Evolutionary conservation across 2,329 filamentous ascomycete species (phyloP), one percentile per base, ranked within the genome.

Genomic region (Hypomyces rosellus): DNA sequence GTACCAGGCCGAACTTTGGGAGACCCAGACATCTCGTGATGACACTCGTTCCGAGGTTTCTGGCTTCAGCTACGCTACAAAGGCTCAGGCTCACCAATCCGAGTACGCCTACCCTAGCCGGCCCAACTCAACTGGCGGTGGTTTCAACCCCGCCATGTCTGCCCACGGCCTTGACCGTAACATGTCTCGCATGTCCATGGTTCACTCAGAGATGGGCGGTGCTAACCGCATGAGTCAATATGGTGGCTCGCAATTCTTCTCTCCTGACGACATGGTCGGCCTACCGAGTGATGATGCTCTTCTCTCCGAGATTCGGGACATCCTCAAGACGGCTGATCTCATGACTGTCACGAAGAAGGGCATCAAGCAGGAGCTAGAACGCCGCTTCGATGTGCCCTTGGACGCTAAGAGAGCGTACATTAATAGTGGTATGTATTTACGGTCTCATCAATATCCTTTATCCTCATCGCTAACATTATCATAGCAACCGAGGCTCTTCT

Each of bases 271-370:
- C 61, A 76, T 95, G 59, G 76, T 80, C 7, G 82, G 85, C 50
- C 71, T 96, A 63, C 93, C 93, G 0, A 88, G 79, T 54, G 93
- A 99, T 60, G 93, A 99, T 63, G 86, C 89, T 11, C 76, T 99
- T 45, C 74, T 99, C 55, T 85, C 89, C 0, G 93, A 99, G 76
- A 99, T 99, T 61, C 82, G 93, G 46, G 90, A 96, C 63, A 96
- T 99, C 56, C 74, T 99, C 55, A 81, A 85, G 59, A 95, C 87
- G 12, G 91, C 90, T 2, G 93, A 99, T 71, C 73, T 99, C 64
- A 99, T 99, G 93, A 91, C 82, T 4, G 89, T 99, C 40, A 99
- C 93, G 58, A 99, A 99, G 83, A 99, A 99, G 82, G 89, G 88
- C 61, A 88, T 99, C 70, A 97, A 97, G 78, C 73, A 81, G 59